These are phyloP conservation scores for Polychaeton citri DNA, from an alignment of 2,329 filamentous ascomycete genomes.

Conservation along the genomic window DNA sequence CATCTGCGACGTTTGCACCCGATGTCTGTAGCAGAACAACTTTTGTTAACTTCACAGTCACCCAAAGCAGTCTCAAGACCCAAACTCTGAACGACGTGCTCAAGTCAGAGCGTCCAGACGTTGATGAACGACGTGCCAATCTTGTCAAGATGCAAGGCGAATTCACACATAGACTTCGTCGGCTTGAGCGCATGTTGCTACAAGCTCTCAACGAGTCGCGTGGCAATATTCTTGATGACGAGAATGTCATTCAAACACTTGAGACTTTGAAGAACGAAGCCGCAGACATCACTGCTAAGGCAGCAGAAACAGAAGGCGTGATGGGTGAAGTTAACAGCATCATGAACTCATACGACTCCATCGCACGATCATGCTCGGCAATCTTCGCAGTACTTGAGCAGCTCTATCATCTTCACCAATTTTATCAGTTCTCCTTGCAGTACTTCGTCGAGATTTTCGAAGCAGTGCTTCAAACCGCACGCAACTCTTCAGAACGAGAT, in stretches of 20 bases:
- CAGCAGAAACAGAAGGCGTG: slow-evolving; percentile 89
- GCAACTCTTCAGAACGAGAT: slow-evolving; percentile 49
- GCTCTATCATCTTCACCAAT: slow-evolving; percentile 95
- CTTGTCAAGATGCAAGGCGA: slow-evolving; percentile 98
- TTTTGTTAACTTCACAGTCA: slow-evolving; percentile 98
- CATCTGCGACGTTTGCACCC: slow-evolving; percentile 86
- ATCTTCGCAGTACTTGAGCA: slow-evolving; percentile 96
- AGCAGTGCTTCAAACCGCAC: slow-evolving; percentile 70
- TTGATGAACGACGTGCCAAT: slow-evolving; percentile 90
- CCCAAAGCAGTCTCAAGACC: slow-evolving; percentile 94
- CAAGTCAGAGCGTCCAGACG: slow-evolving; percentile 92
- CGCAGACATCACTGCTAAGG: slow-evolving; percentile 90
- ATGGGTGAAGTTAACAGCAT: slow-evolving; percentile 97
- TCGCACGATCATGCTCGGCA: slow-evolving; percentile 89
- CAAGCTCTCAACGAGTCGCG: slow-evolving; percentile 95
- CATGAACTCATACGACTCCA: slow-evolving; percentile 83
- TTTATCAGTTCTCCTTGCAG: slow-evolving; percentile 97
- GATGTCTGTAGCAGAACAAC: slow-evolving; percentile 97
- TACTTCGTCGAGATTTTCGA: slow-evolving; percentile 98
- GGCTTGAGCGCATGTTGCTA: slow-evolving; percentile 84
- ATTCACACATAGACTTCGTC: slow-evolving; percentile 94
- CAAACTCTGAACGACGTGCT: slow-evolving; percentile 95
- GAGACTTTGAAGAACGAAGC: slow-evolving; percentile 97
- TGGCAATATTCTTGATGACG: slow-evolving; percentile 95
- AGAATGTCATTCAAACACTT: slow-evolving; percentile 93